Conservation (phyloP, 1,139 yeast species). For the Geotrichum australiense region DNA sequence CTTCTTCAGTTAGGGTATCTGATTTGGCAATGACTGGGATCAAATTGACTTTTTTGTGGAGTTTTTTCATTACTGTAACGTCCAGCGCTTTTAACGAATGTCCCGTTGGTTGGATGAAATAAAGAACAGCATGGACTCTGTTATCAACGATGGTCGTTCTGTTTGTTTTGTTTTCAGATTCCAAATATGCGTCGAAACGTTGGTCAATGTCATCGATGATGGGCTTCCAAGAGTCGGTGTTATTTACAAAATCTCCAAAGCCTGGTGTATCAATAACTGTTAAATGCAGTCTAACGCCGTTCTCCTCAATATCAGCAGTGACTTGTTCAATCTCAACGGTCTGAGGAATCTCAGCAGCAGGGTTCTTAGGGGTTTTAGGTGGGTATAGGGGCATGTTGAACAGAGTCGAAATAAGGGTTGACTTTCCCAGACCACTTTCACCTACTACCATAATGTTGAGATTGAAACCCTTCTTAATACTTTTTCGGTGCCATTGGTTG, state of each 20-base stretch:
- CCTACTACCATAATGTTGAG: slow-evolving; percentile 57
- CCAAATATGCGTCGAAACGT: slow-evolving; percentile 83
- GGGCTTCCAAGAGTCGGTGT: slow-evolving; percentile 86
- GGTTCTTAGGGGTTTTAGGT: slow-evolving; percentile 30
- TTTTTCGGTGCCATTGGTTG: slow-evolving; percentile 97
- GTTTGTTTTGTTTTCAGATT: slow-evolving; percentile 80
- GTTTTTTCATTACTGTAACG: slow-evolving; percentile 77
- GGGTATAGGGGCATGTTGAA: slow-evolving; percentile 71
- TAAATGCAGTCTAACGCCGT: slow-evolving; percentile 80
- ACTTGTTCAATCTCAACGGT: slow-evolving; percentile 62
- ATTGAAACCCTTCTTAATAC: slow-evolving; percentile 88
- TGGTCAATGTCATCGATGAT: slow-evolving; percentile 83
- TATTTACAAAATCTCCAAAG: slow-evolving; percentile 87
- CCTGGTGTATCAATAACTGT: slow-evolving; percentile 90
- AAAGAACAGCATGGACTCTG: slow-evolving; percentile 96
- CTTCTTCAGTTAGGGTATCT: slow-evolving; percentile 88
- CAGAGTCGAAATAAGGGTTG: slow-evolving; percentile 88
- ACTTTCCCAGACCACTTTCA: slow-evolving; percentile 88
- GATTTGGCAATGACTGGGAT: slow-evolving; percentile 94
- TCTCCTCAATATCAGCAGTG: slow-evolving; percentile 77
- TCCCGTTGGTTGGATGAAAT: slow-evolving; percentile 96
- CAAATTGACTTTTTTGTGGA: slow-evolving; percentile 86
- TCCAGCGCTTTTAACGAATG: slow-evolving; percentile 88
- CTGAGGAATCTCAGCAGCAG: slow-evolving; percentile 34
- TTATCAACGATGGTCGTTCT: slow-evolving; percentile 72